Conservation (phyloP, 169 alveolate genomes). For the Babesia bovis region DNA sequence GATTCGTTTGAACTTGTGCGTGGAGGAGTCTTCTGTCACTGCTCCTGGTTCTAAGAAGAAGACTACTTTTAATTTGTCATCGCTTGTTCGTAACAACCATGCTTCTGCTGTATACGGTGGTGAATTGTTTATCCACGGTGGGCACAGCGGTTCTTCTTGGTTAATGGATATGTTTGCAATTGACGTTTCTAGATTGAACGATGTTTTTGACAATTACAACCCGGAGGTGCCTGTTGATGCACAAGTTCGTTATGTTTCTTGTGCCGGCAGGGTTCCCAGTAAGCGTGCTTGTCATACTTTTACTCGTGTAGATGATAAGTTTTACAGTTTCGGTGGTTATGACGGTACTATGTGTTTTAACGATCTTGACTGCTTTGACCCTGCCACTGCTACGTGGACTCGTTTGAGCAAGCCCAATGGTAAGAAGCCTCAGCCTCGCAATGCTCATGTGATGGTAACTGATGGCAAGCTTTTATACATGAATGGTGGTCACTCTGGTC, state of each 20-base stretch:
- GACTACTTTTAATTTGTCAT: slow-evolving; percentile 6
- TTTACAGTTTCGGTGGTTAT: slow-evolving; percentile 76
- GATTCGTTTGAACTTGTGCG: slow-evolving; percentile 68
- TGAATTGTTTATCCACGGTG: slow-evolving; percentile 74
- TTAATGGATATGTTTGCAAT: slow-evolving; percentile 72
- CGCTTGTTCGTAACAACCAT: slow-evolving; percentile 71
- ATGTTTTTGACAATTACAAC: slow-evolving; percentile 35
- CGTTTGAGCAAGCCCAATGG: slow-evolving; percentile 68
- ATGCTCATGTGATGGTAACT: slow-evolving; percentile 74
- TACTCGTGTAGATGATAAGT: slow-evolving; percentile 64
- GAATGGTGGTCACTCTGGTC: slow-evolving; percentile 77
- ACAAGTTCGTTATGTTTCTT: slow-evolving; percentile 44
- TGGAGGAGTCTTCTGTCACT: slow-evolving; percentile 41
- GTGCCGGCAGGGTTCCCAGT: slow-evolving; percentile 67
- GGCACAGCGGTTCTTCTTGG: slow-evolving; percentile 76
- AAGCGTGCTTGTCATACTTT: slow-evolving; percentile 77
- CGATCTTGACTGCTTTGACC: slow-evolving; percentile 73
- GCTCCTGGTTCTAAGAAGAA: slow-evolving; percentile 15
- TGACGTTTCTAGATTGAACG: slow-evolving; percentile 55
- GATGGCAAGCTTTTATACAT: slow-evolving; percentile 65
- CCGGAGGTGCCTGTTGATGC: slow-evolving; percentile 65
- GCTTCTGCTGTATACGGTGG: slow-evolving; percentile 63
- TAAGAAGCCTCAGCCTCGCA: slow-evolving; percentile 72
- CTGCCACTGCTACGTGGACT: slow-evolving; percentile 60
- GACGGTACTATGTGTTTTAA: slow-evolving; percentile 75